Evolutionary conservation across 352 stramenopile genomes (phyloP).

Genomic region (Globisporangium solare): DNA sequence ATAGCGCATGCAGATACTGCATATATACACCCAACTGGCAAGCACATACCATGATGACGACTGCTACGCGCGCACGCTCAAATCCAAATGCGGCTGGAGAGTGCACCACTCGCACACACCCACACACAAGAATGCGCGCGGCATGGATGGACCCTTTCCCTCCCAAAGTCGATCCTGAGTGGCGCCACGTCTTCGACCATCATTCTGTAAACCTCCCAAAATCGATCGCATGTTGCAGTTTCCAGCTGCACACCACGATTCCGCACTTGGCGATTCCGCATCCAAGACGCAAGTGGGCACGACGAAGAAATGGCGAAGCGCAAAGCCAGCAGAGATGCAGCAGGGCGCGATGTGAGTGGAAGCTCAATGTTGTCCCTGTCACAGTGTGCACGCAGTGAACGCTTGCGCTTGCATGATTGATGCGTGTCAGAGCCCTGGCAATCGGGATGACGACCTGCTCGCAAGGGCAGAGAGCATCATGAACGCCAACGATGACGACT

Average conservation of each 20-base stretch:
- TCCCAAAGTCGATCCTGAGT: slow-evolving; percentile 12
- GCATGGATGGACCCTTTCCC: slow-evolving; percentile 7
- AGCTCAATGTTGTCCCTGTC: background rate
- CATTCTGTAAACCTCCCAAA: slow-evolving; percentile 5
- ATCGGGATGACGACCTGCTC: background rate
- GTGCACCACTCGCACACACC: background rate
- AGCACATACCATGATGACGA: slow-evolving; percentile 1
- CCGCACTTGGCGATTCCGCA: slow-evolving; percentile 10
- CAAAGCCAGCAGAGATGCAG: slow-evolving; percentile 3
- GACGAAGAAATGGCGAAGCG: slow-evolving; percentile 15
- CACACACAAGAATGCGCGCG: background rate
- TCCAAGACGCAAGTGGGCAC: background rate
- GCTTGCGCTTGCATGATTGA: slow-evolving; percentile 8
- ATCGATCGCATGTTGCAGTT: slow-evolving; percentile 10
- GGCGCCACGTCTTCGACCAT: background rate
- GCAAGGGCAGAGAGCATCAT: background rate
- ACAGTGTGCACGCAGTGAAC: background rate
- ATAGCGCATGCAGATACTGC: background rate
- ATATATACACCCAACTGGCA: background rate
- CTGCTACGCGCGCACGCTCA: slow-evolving; percentile 2
- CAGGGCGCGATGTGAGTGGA: background rate
- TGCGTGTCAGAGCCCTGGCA: background rate
- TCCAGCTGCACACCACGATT: slow-evolving; percentile 8
- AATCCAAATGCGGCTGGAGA: slow-evolving; percentile 3
- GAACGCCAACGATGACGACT: background rate